Conservation (phyloP, 371 early-diverging fungal species). For the Rhizopus delemar region DNA sequence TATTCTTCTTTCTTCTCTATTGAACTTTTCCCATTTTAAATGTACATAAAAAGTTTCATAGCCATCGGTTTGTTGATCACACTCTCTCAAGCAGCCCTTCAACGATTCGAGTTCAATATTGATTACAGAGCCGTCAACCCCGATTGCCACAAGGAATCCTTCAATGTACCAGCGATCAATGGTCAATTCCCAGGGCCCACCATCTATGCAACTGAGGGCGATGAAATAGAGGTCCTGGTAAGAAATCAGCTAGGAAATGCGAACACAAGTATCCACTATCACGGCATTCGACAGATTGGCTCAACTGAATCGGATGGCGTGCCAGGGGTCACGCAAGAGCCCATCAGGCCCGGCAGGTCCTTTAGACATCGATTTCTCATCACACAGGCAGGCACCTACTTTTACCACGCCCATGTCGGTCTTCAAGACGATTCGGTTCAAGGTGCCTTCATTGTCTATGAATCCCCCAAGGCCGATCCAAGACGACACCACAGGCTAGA, state of each 20-base stretch:
- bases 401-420: slow-evolving; percentile 50
- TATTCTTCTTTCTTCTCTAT: background rate
- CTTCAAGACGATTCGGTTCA: slow-evolving; percentile 39
- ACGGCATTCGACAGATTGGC: slow-evolving; percentile 47
- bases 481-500: background rate
- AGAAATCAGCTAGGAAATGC: slow-evolving; percentile 23
- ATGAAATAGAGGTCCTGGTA: slow-evolving; percentile 44
- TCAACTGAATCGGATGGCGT: slow-evolving; percentile 45
- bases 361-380: slow-evolving; percentile 38
- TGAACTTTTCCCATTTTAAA: too few species aligned
- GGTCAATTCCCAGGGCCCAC: slow-evolving; percentile 55
- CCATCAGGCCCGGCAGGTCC: slow-evolving; percentile 32
- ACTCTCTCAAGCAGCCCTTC: slow-evolving; percentile 8
- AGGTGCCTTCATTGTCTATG: slow-evolving; percentile 51
- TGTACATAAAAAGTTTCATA: background rate
- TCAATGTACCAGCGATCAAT: slow-evolving; percentile 35
- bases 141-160: slow-evolving; percentile 27
- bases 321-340: slow-evolving; percentile 43
- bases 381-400: slow-evolving; percentile 46
- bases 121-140: slow-evolving; percentile 25
- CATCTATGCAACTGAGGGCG: slow-evolving; percentile 38
- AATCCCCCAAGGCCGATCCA: slow-evolving; percentile 33
- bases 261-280: slow-evolving; percentile 39
- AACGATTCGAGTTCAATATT: slow-evolving; percentile 18
- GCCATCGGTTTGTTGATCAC: slow-evolving; percentile 1